Conservation (phyloP, 2,329 filamentous ascomycete genomes). For the Chaetomiaceae sp. region DNA sequence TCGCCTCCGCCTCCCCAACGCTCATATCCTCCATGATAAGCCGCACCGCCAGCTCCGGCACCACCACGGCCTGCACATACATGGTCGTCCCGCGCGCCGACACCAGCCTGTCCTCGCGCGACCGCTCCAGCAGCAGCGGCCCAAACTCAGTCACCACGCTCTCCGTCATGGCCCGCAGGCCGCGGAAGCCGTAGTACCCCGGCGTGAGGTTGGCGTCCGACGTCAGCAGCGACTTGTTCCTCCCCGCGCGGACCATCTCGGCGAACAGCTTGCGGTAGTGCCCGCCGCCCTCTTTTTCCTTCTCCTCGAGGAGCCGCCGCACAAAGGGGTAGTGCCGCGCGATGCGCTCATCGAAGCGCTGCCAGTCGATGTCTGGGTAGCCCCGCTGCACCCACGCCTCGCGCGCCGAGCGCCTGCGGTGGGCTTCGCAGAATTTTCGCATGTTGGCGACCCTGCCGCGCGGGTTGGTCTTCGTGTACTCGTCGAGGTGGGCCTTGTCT, state of each 20-base stretch:
- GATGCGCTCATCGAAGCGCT: constrained; percentile 54
- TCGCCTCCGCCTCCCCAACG: constrained; percentile 40
- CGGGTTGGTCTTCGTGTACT: constrained; percentile 41
- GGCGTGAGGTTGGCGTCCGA: constrained; percentile 58
- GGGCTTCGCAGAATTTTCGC: constrained; percentile 58
- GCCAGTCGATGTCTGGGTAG: constrained; percentile 73
- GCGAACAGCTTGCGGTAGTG: constrained; percentile 57
- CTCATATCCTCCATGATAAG: constrained; percentile 55
- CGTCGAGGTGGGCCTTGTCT: constrained; percentile 48
- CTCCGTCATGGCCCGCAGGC: constrained; percentile 67
- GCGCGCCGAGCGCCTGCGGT: constrained; percentile 53
- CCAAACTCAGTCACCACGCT: constrained; percentile 60
- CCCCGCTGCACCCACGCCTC: constrained; percentile 45
- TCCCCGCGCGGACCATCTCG: constrained; percentile 51
- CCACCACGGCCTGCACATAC: constrained; percentile 70
- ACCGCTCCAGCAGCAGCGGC: constrained; percentile 54
- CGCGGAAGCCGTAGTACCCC: constrained; percentile 80
- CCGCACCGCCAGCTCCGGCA: constrained; percentile 62
- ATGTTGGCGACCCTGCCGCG: constrained; percentile 56
- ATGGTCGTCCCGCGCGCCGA: constrained; percentile 61
- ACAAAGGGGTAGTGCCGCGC: constrained; percentile 51
- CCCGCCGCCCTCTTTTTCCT: constrained; percentile 49
- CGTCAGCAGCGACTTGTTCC: constrained; percentile 56
- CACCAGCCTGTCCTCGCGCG: constrained; percentile 61
- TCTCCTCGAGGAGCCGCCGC: constrained; percentile 55